Conservation (phyloP, 2,329 filamentous ascomycete species). For the Cordyceps javanica region DNA sequence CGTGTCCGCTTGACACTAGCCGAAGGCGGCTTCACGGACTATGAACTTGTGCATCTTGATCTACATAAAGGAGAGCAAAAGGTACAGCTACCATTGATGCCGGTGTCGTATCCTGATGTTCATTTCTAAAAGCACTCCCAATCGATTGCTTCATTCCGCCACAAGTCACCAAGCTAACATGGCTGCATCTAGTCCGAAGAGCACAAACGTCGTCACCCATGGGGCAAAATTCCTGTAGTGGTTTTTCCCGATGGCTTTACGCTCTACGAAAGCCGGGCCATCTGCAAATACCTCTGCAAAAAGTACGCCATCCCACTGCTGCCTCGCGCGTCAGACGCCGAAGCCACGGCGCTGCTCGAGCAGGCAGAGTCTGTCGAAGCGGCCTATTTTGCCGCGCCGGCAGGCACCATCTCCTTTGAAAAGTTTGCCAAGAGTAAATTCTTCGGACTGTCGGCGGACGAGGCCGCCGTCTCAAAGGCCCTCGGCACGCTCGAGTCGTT, state of each 20-base stretch:
- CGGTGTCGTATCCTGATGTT: no score
- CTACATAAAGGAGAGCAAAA: conserved; percentile 36
- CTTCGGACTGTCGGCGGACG: conserved; percentile 35
- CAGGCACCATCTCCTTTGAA: conserved; percentile 37
- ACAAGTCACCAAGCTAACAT: neutral
- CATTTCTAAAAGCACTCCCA: neutral
- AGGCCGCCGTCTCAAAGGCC: conserved; percentile 32
- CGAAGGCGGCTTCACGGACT: conserved; percentile 38
- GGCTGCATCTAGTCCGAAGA: conserved; percentile 27
- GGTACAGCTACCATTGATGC: conserved; percentile 22
- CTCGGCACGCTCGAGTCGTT: conserved; percentile 32
- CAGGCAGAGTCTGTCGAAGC: conserved; percentile 36
- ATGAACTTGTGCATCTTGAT: conserved; percentile 32
- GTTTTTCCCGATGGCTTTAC: conserved; percentile 34
- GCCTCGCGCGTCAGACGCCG: conserved; percentile 31
- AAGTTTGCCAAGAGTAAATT: conserved; percentile 39
- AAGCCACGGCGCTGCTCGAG: conserved; percentile 37
- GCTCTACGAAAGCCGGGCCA: conserved; percentile 41
- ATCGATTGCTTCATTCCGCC: neutral
- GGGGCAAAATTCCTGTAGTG: conserved; percentile 36
- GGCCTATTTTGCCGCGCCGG: conserved; percentile 38
- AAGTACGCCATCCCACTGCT: conserved; percentile 41
- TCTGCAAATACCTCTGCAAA: conserved; percentile 39
- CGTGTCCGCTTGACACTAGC: conserved; percentile 37
- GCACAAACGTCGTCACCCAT: conserved; percentile 33